Evolutionary conservation across 2,329 filamentous ascomycete genomes (phyloP).

Genomic region (Teratosphaeriaceae sp.): DNA sequence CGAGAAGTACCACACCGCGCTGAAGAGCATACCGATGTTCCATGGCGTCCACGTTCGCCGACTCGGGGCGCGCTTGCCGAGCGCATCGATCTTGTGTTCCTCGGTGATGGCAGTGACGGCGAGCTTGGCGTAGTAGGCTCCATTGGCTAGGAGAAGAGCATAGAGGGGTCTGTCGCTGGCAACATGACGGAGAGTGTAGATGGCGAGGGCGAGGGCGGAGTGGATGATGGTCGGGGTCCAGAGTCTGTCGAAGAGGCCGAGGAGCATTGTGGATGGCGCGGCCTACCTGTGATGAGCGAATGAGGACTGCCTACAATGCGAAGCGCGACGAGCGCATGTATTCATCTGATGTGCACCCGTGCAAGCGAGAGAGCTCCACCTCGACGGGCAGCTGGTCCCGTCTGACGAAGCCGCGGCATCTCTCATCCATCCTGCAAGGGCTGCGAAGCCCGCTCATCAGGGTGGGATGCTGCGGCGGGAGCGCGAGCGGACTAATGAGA

Average conservation of each 20-base stretch:
- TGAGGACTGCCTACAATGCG: no score
- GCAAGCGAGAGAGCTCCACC: slow-evolving; percentile 1
- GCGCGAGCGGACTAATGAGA: background rate
- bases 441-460: no score
- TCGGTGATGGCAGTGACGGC: slow-evolving; percentile 20
- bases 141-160: slow-evolving; percentile 8
- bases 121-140: slow-evolving; percentile 14
- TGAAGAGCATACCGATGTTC: slow-evolving; percentile 58
- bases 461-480: no score
- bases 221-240: slow-evolving; percentile 12
- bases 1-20: slow-evolving; percentile 43
- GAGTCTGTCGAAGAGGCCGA: slow-evolving; percentile 14
- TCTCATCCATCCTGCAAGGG: no score
- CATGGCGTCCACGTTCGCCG: slow-evolving; percentile 34
- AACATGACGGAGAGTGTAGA: slow-evolving; percentile 9
- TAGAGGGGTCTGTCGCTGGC: slow-evolving; percentile 12
- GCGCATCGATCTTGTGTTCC: slow-evolving; percentile 32
- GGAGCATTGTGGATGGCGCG: slow-evolving; percentile 7
- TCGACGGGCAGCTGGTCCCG: background rate
- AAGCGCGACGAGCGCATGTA: no score
- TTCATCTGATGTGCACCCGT: background rate
- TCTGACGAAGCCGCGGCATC: background rate
- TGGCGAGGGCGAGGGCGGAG: slow-evolving; percentile 4
- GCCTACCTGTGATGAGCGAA: no score
- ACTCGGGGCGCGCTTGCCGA: slow-evolving; percentile 40